Percentiles rank a stretch among this genome's conserved stretches.
These are phyloP conservation scores for Sporothrix mexicana DNA, from an alignment of 2,329 filamentous ascomycete species.

Conservation along the genomic window DNA sequence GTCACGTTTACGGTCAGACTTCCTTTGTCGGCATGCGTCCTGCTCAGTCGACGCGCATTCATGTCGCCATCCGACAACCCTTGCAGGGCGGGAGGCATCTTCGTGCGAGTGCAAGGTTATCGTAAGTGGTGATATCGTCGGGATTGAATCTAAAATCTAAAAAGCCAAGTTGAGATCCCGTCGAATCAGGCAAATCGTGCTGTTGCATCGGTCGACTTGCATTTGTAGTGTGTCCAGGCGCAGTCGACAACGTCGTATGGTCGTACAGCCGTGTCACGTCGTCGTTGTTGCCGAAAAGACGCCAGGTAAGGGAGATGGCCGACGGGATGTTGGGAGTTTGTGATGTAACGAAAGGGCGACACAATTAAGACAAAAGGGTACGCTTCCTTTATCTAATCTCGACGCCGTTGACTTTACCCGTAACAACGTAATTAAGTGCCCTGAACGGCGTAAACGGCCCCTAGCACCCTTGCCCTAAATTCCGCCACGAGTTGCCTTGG, in stretches of 20 bases:
- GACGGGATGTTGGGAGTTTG: background rate
- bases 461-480: background rate
- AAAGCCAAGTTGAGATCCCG: background rate
- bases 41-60: background rate
- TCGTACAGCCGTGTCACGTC: background rate
- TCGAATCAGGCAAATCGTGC: background rate
- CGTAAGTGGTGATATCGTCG: too few species aligned
- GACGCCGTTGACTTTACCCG: background rate
- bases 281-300: background rate
- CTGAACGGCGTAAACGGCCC: background rate
- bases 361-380: background rate
- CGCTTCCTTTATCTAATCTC: conserved; percentile 10
- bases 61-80: conserved; percentile 17
- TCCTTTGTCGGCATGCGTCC: background rate
- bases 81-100: conserved; percentile 18
- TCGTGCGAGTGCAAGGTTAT: background rate
- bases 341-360: conserved; percentile 18
- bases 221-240: too few species aligned
- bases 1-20: background rate
- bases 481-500: too few species aligned
- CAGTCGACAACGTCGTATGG: background rate
- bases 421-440: background rate
- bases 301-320: background rate
- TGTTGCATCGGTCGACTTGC: too few species aligned
- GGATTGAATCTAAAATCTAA: too few species aligned